Evolutionary conservation across 2,329 filamentous ascomycete species (phyloP), one percentile per base, ranked within the genome.

Genomic region (Thelonectria discophora): DNA sequence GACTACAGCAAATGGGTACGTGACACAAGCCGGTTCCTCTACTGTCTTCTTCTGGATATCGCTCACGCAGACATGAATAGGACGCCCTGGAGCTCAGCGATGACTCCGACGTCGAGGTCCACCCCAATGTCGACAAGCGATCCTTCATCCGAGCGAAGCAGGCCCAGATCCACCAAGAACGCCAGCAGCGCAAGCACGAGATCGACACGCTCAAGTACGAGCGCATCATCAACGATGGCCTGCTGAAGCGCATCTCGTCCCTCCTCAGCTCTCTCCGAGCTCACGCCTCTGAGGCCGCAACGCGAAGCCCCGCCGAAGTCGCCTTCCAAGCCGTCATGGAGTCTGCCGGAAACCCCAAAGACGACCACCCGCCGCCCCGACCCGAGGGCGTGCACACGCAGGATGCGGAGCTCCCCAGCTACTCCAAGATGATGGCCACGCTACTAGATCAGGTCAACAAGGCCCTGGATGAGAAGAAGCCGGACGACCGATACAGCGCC

Each of bases 101-200:
- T 79, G 95, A 99, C 80, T 97, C 93, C 53, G 95, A 99, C 74
- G 90, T 99, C 72, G 95, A 99, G 81, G 95, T 98, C 53, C 95
- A 99, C 79, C 95, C 95, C 63, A 99, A 99, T 76, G 95, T 99
- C 76, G 95, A 99, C 82, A 99, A 99, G 79, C 88, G 90, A 53
- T 98, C 94, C 63, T 99, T 99, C 79, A 99, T 99, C 77, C 92
- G 94, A 68, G 96, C 95, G 67, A 99, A 99, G 81, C 95, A 98
- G 81, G 90, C 89, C 71, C 94, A 99, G 80, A 99, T 99, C 72
- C 95, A 99, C 78, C 88, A 94, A 74, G 90, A 97, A 76, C 90
- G 95, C 57, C 84, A 89, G 69, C 90, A 96, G 73, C 90, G 95
- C 59, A 92, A 91, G 75, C 88, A 91, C 71, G 90, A 97, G 73